These are phyloP conservation scores for Brassica carinata DNA, from an alignment of 345 rosid genomes.

Conservation along the genomic window DNA sequence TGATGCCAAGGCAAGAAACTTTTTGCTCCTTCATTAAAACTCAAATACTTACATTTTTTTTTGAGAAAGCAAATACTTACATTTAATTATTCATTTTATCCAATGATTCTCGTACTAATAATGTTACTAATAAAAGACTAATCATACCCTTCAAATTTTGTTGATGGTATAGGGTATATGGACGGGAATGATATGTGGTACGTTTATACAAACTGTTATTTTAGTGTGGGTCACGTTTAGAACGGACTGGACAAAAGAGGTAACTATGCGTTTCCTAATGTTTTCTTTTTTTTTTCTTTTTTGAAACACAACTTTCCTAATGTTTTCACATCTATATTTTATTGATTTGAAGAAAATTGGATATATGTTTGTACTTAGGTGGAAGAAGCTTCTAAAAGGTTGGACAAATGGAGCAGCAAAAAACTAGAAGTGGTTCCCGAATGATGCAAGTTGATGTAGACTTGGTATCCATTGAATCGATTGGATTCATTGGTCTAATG, in stretches of 20 bases:
- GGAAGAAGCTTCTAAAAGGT: slow-evolving; percentile 43
- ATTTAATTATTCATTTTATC: neutral
- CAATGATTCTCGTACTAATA: neutral
- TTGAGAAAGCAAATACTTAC: neutral
- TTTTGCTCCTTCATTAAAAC: neutral
- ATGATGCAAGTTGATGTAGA: neutral
- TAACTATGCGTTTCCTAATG: neutral
- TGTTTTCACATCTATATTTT: neutral
- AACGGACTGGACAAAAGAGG: slow-evolving; percentile 72
- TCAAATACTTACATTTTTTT: neutral
- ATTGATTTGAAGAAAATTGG: neutral
- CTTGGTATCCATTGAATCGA: neutral
- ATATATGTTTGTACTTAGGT: slow-evolving; percentile 26
- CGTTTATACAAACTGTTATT: slow-evolving; percentile 59
- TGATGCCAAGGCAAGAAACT: slow-evolving; percentile 61
- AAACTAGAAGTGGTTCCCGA: slow-evolving; percentile 28
- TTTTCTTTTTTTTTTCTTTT: neutral
- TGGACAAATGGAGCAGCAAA: slow-evolving; percentile 34
- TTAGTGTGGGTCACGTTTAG: slow-evolving; percentile 61
- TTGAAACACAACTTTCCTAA: neutral
- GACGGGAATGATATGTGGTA: slow-evolving; percentile 75
- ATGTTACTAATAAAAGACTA: neutral
- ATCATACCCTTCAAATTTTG: neutral
- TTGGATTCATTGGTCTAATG: neutral
- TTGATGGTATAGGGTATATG: slow-evolving; percentile 59